Conservation (phyloP, 192 early-diverging fungal species). For the Umbelopsis ramanniana region DNA sequence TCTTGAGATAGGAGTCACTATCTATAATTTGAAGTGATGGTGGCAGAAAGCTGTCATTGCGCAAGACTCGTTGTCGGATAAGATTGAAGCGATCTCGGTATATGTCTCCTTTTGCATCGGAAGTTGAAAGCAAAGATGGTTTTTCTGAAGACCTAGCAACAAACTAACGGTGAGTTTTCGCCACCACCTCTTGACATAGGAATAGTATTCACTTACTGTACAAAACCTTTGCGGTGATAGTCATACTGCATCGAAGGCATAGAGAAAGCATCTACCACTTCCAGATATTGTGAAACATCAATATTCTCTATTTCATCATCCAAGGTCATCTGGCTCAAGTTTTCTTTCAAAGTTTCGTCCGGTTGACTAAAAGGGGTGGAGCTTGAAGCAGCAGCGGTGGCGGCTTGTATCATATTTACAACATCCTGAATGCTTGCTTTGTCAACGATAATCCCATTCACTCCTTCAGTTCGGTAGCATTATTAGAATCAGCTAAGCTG, state of each 20-base stretch:
- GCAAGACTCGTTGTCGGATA: conserved; percentile 76
- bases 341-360: conserved; percentile 18
- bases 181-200: background rate
- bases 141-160: conserved; percentile 29
- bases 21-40: conserved; percentile 53
- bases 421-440: conserved; percentile 51
- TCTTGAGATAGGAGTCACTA: conserved; percentile 31
- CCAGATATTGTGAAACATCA: conserved; percentile 60
- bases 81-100: conserved; percentile 82
- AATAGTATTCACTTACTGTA: conserved; percentile 37
- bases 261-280: conserved; percentile 77
- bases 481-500: background rate
- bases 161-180: background rate
- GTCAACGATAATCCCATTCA: conserved; percentile 38
- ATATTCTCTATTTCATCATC: conserved; percentile 45
- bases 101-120: conserved; percentile 66
- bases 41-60: conserved; percentile 79
- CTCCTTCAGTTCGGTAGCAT: conserved; percentile 23
- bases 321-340: conserved; percentile 26
- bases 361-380: background rate
- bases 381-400: conserved; percentile 31
- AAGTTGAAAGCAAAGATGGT: conserved; percentile 58
- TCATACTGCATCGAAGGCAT: conserved; percentile 73
- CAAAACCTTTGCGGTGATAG: conserved; percentile 67
- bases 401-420: conserved; percentile 53